Base-by-base conservation (phyloP, 2,329 filamentous ascomycete species). In the Bipolaris sorokiniana region DNA sequence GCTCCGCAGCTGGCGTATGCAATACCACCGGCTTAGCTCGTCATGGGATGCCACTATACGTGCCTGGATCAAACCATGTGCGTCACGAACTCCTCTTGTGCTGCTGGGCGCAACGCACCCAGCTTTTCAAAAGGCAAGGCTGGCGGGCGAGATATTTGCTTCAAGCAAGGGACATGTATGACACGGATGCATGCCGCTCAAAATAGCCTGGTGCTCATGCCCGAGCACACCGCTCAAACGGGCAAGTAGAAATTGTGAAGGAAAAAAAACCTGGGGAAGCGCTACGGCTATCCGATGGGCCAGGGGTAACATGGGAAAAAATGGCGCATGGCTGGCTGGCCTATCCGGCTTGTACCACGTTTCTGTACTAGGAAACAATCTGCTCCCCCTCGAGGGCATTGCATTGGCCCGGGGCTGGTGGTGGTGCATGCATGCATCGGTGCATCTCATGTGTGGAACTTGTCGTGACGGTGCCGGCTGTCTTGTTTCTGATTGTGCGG, bases 351-450 rank as follows among this genome's bases (percentile, higher is more conserved):
- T 63, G 58, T 42, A 68, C 68, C 58, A 63, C 60, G 62, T 38
- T 54, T 51, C 61, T 47, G 51, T 59, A 68, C 64, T 68, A 67
- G 65, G 62, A 58, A 64, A 62, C 58, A 60, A 63, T 60, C 61
- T 60, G 55, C 60, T 46, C n/a, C 58, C 59, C 72, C 22, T 42
- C 62, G 68, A 69, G 67, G 60, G 64, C 61, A 62, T 64, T 63
- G 54, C 61, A 62, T 63, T 62, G 53, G 50, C 65, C 64, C 67
- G 65, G 28, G 54, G 53, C 41, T 62, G 64, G 74, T 75, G 66
- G 70, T 62, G 69, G 73, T 74, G 67, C 62, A 70, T 74, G 67
- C 62, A 70, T 65, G 66, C 66, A 66, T 69, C 67, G 61, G 62
- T 59, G 56, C 58, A 62, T 63, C 58, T 62, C 61, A 65, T 61